Evolutionary conservation across 2,329 filamentous ascomycete genomes (phyloP), one percentile per base, ranked within the genome.

Genomic region (Aspergillus niger): DNA sequence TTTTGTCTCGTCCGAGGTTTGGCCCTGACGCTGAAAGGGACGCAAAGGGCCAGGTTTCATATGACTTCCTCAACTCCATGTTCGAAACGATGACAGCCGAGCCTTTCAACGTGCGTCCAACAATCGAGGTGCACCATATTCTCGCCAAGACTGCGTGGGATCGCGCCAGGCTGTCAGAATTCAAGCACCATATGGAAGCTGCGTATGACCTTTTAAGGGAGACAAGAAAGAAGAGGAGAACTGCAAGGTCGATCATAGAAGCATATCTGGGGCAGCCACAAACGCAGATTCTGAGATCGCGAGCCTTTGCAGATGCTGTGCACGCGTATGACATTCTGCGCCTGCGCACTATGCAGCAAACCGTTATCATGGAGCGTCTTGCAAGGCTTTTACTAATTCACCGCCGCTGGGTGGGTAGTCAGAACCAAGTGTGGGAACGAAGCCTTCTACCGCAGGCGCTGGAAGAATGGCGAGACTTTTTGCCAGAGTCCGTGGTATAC

Each of bases 1-100:
- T 90, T 8, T 79, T 87, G 43, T 78, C 81, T 3, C 72, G 77
- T 72, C 63, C 78, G 69, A 44, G 79, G 75, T 59, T 76, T 74
- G 51, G 73, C 67, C 38, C 63, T 63, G 51, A 76, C 65, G 57
- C 59, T 75, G 44, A 65, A 51, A 60, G 69, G 30, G 62, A 65
- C 43, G 52, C 38, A 6, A 53, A 65, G 10, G 77, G 74, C 48
- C 58, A 72, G 58, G 69, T 87, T 7, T 71, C 77, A 0, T 50
- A 69, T 2, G 63, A 76, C 2, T 78, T 83, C n/a, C 74, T 89
- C 4, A 70, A 80, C 41, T 71, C 77, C 5, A 71, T 92, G 20
- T 90, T 84, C 80, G 61, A 83, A 0, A 81, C 80, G 20, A 89
- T 91, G 84, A 85, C 78, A 0, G 77, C 80, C 3, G 71, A 77